These are phyloP conservation scores for Geotrichum cucujoidarum DNA, from an alignment of 1,139 yeast genomes.

Conservation along the genomic window DNA sequence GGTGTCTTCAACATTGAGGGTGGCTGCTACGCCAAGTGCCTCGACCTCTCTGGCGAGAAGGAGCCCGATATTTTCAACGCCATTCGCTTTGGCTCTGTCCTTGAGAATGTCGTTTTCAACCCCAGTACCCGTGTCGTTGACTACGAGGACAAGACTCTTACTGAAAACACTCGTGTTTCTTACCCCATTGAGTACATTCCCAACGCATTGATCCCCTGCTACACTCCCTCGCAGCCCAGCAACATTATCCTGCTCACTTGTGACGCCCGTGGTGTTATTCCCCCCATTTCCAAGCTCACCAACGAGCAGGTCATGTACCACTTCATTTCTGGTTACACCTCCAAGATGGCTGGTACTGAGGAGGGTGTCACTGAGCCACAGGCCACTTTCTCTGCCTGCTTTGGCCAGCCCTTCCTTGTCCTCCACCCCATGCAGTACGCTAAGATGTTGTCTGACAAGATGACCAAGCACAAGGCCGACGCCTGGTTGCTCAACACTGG, in stretches of 20 bases:
- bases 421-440: slow-evolving; percentile 98
- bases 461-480: slow-evolving; percentile 77
- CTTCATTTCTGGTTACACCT: slow-evolving; percentile 96
- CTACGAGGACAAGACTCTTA: slow-evolving; percentile 72
- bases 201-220: slow-evolving; percentile 92
- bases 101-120: slow-evolving; percentile 91
- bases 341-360: slow-evolving; percentile 99
- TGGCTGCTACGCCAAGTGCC: slow-evolving; percentile 98
- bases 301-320: slow-evolving; percentile 98
- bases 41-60: slow-evolving; percentile 82
- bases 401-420: slow-evolving; percentile 98
- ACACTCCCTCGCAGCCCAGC: slow-evolving; percentile 84
- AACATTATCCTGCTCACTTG: slow-evolving; percentile 91
- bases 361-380: slow-evolving; percentile 98
- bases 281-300: slow-evolving; percentile 91
- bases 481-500: slow-evolving; percentile 99
- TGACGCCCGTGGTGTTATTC: slow-evolving; percentile 97
- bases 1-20: slow-evolving; percentile 99
- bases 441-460: slow-evolving; percentile 91
- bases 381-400: slow-evolving; percentile 97
- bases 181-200: slow-evolving; percentile 97
- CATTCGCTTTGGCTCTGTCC: slow-evolving; percentile 86
- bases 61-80: slow-evolving; percentile 98
- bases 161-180: slow-evolving; percentile 96
- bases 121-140: slow-evolving; percentile 76